Percentiles rank a stretch among this genome's conserved stretches.
These are phyloP conservation scores for Corchorus olitorius DNA, from an alignment of 345 rosid species.

Conservation along the genomic window DNA sequence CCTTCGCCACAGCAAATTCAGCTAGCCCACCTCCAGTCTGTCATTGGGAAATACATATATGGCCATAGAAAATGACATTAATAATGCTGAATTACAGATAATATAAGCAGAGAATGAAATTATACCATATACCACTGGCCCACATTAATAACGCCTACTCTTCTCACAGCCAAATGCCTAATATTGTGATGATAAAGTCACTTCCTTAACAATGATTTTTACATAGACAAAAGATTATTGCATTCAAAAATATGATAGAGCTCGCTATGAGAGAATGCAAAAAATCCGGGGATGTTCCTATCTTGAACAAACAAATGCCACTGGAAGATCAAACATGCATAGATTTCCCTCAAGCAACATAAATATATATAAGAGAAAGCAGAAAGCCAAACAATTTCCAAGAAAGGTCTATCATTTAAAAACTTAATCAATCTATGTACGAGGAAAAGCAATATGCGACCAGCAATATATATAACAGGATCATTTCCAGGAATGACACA, in stretches of 20 bases:
- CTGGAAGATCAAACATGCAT: neutral
- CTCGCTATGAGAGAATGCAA: neutral
- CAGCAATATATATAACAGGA: neutral
- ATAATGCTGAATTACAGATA: neutral
- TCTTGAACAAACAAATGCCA: slow-evolving; percentile 10
- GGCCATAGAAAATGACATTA: neutral
- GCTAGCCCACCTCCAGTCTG: slow-evolving; percentile 67
- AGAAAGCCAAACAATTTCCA: no score
- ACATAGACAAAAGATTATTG: neutral
- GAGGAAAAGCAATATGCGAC: neutral
- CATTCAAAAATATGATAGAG: neutral
- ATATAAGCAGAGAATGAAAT: neutral
- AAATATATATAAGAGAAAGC: no score
- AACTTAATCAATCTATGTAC: neutral
- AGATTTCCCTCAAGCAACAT: neutral
- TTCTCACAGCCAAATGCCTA: neutral
- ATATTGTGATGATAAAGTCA: neutral
- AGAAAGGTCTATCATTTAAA: slow-evolving; percentile 4
- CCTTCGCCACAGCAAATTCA: slow-evolving; percentile 64
- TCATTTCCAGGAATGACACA: neutral
- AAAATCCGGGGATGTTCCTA: neutral
- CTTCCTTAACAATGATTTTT: neutral
- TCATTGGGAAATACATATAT: slow-evolving; percentile 18
- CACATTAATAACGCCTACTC: neutral
- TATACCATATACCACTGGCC: neutral